Percentiles rank a stretch among this genome's conserved stretches.
Conservation (phyloP, 2,329 filamentous ascomycete genomes). For the Pestalotiopsis sp. region DNA sequence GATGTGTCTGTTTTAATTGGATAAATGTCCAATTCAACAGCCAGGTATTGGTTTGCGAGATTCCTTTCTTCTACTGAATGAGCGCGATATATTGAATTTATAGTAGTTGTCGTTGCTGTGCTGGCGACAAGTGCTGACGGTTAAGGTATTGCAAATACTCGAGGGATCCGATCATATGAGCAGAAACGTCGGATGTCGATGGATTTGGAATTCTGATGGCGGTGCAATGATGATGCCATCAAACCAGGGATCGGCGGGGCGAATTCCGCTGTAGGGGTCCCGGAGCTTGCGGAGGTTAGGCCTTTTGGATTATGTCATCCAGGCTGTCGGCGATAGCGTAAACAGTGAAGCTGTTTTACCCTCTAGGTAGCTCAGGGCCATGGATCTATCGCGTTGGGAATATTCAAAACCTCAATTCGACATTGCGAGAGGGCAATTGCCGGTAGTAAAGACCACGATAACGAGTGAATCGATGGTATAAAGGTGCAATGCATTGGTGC, state of each 20-base stretch:
- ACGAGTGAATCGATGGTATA: too few relatives aligned
- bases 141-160: neutral
- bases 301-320: neutral
- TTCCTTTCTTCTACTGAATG: neutral
- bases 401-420: too few relatives aligned
- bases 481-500: too few relatives aligned
- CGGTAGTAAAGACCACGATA: too few relatives aligned
- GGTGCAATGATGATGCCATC: conserved; percentile 5
- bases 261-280: neutral
- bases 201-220: conserved; percentile 1
- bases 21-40: neutral
- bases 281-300: neutral
- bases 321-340: neutral
- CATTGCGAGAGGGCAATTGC: too few relatives aligned
- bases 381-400: too few relatives aligned
- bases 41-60: neutral
- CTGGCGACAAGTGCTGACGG: neutral
- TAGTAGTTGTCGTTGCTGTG: neutral
- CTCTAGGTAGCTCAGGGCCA: too few relatives aligned
- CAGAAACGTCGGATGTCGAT: neutral
- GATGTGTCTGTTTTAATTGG: neutral
- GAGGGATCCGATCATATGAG: neutral
- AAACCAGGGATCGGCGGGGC: conserved; percentile 1
- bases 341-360: neutral
- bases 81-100: neutral